phyloP scores from a whole-genome alignment of 1,139 yeast species.

The Cylindricascospora bacillispora region DNA sequence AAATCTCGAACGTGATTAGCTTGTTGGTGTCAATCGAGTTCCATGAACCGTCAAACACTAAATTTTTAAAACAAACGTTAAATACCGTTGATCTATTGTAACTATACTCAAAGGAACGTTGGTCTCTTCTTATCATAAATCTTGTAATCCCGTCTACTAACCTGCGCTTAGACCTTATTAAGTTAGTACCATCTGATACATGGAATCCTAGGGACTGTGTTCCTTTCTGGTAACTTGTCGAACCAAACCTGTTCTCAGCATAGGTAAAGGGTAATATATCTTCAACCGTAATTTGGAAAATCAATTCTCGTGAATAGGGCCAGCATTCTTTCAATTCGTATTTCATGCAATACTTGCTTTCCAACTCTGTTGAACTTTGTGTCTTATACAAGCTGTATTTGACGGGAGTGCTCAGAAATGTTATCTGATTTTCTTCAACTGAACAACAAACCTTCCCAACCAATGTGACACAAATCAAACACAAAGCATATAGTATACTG shows the following conservation, averaged over 20 bases:
- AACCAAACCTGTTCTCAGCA: slow-evolving; percentile 14
- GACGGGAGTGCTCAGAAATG: too few relatives aligned
- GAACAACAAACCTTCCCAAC: too few relatives aligned
- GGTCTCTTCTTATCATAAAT: neutral
- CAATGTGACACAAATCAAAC: too few relatives aligned
- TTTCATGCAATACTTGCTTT: too few relatives aligned
- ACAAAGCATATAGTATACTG: too few relatives aligned
- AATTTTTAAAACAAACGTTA: slow-evolving; percentile 12
- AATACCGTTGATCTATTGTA: slow-evolving; percentile 2
- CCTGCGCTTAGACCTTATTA: neutral
- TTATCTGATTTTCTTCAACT: too few relatives aligned
- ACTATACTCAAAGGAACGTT: too few relatives aligned
- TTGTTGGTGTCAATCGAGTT: slow-evolving; percentile 12
- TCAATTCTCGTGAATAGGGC: too few relatives aligned
- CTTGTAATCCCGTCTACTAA: neutral
- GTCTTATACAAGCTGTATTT: too few relatives aligned
- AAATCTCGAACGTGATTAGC: slow-evolving; percentile 8
- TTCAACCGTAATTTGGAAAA: slow-evolving; percentile 9
- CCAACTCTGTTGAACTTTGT: too few relatives aligned
- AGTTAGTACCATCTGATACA: neutral
- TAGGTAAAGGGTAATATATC: slow-evolving; percentile 9
- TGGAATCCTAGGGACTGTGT: slow-evolving; percentile 13
- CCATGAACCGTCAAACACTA: slow-evolving; percentile 20
- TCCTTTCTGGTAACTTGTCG: slow-evolving; percentile 13
- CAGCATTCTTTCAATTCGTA: too few relatives aligned